Base-by-base conservation (phyloP, 2,329 filamentous ascomycete genomes). In the Raffaelea deltoideospora region DNA sequence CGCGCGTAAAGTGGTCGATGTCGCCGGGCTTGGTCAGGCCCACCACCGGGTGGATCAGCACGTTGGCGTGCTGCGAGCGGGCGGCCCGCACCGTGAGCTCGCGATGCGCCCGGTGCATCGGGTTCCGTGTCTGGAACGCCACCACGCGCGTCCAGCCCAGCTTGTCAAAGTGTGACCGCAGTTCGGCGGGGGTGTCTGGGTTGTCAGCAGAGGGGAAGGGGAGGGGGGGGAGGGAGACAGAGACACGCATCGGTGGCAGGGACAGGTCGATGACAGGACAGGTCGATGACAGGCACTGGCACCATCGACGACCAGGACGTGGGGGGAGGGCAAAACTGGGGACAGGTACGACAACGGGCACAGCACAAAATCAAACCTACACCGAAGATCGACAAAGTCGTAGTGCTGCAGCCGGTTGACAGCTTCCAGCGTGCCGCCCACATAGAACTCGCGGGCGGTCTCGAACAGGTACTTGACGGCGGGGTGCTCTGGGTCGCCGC, bases 1-100 rank as follows among this genome's bases (percentile, higher is more conserved):
- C 90, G 58, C 90, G 85, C 52, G 90, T 98, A 69, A 98, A 98
- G 72, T 98, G 90, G 64, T 98, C 90, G 56, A 98, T 98, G 61
- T 98, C 90, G 59, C 90, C 90, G 41, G 90, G 90, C 72, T 98
- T 98, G 58, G 90, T 98, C 53, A 98, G 74, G 56, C 90, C 90
- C 46, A 98, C 90, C 46, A 98, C 90, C 43, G 90, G 90, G 68
- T 98, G 90, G 60, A 98, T 98, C 53, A 98, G 80, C 48, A 98
- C 90, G 58, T 98, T 98, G 59, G 90, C 90, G 61, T 95, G 87
- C 61, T 92, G 84, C 40, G 82, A 82, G 52, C 90, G 88, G 47
- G 90, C 90, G 48, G 90, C 90, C 53, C 90, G 86, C 54, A 98
- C 90, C 41, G 90, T 98, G 60, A 98, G 68, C 67, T 98, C 90